phyloP scores from a whole-genome alignment of 345 rosid species.

The Linum usitatissimum region DNA sequence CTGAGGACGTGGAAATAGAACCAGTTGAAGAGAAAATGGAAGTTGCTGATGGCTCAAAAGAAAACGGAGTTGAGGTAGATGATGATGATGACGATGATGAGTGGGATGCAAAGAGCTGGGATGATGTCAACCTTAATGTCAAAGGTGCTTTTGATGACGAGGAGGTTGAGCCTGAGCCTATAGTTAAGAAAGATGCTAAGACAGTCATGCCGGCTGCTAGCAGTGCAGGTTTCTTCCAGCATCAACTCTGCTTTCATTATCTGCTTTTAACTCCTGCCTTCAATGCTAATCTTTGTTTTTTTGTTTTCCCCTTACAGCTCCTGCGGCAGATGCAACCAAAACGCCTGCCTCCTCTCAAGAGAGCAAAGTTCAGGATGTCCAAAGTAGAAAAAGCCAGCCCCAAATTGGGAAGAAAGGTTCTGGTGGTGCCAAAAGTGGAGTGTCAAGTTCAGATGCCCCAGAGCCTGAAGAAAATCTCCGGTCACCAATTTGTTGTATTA shows the following conservation, averaged over 20 bases:
- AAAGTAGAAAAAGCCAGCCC: slow-evolving; percentile 21
- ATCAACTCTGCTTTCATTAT: slow-evolving; percentile 1
- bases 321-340: slow-evolving; percentile 17
- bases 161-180: slow-evolving; percentile 50
- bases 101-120: slow-evolving; percentile 99
- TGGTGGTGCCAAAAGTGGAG: slow-evolving; percentile 28
- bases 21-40: slow-evolving; percentile 37
- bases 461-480: slow-evolving; percentile 58
- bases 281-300: neutral
- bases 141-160: slow-evolving; percentile 90
- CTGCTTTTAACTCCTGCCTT: neutral
- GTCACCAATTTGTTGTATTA: slow-evolving; percentile 91
- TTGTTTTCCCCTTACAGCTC: slow-evolving; percentile 7
- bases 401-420: slow-evolving; percentile 24
- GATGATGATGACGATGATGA: slow-evolving; percentile 62
- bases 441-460: slow-evolving; percentile 19
- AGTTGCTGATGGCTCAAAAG: slow-evolving; percentile 35
- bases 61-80: slow-evolving; percentile 58
- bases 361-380: slow-evolving; percentile 21
- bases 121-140: slow-evolving; percentile 62
- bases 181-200: slow-evolving; percentile 44
- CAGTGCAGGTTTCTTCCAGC: slow-evolving; percentile 30
- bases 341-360: slow-evolving; percentile 19
- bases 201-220: slow-evolving; percentile 23
- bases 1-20: slow-evolving; percentile 30